Conservation (phyloP, 139 green algal species). For the Tetraselmis striata region DNA sequence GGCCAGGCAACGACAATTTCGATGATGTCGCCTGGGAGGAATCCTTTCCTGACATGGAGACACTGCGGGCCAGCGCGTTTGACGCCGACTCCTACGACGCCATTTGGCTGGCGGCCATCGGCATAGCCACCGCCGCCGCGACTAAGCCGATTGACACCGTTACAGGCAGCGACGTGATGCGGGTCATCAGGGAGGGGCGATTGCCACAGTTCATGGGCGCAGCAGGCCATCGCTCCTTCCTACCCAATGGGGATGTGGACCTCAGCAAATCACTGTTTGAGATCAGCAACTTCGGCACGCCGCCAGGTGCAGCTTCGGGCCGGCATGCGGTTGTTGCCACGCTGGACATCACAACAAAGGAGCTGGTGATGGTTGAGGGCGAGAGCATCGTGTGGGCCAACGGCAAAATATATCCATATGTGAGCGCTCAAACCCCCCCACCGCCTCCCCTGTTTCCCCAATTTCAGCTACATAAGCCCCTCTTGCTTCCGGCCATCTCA, state of each 20-base stretch:
- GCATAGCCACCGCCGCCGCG: neutral
- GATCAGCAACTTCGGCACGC: neutral
- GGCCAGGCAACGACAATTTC: no score
- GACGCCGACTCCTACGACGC: neutral
- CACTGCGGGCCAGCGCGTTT: neutral
- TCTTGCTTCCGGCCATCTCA: no score
- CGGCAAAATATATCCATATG: neutral
- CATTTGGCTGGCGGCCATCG: neutral
- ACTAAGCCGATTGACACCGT: neutral
- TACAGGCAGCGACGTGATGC: neutral
- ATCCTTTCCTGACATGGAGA: no score
- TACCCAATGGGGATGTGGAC: neutral
- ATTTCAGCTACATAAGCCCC: no score
- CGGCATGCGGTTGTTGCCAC: neutral
- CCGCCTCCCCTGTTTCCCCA: no score
- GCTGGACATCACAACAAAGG: neutral
- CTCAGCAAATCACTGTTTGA: neutral
- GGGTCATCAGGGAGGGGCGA: neutral
- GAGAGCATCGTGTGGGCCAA: neutral
- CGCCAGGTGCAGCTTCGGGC: no score
- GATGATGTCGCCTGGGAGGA: no score
- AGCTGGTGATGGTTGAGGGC: neutral
- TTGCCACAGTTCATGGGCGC: neutral
- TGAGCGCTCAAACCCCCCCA: no score
- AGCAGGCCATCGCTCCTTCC: neutral